These are phyloP conservation scores for Hypoxylon fragiforme DNA, from an alignment of 495 filamentous ascomycete species.

Conservation along the genomic window DNA sequence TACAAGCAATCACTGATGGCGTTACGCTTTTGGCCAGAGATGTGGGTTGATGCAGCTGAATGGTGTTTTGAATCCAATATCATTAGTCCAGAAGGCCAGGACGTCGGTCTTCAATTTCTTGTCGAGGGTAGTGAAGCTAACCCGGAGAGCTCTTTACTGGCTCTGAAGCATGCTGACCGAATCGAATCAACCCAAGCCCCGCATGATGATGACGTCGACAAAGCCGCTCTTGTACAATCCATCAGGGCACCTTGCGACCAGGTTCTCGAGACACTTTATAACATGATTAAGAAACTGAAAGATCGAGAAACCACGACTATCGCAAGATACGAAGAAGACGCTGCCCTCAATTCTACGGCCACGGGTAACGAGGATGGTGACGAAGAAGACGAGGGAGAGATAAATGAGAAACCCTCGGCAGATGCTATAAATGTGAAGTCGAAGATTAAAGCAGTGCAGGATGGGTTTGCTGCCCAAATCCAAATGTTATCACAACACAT, in stretches of 20 bases:
- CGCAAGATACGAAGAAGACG: constrained; percentile 67
- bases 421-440: constrained; percentile 61
- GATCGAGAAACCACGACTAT: constrained; percentile 71
- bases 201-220: constrained; percentile 71
- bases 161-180: constrained; percentile 85
- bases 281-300: constrained; percentile 71
- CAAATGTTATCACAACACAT: constrained; percentile 74
- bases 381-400: constrained; percentile 66
- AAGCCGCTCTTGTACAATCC: constrained; percentile 68
- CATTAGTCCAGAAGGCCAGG: constrained; percentile 64
- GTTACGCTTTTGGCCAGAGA: constrained; percentile 86
- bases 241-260: constrained; percentile 82
- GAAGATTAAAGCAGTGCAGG: constrained; percentile 71
- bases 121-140: constrained; percentile 82
- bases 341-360: constrained; percentile 39
- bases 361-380: constrained; percentile 55
- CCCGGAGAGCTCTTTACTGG: constrained; percentile 86
- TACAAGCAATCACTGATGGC: constrained; percentile 96
- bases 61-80: constrained; percentile 83
- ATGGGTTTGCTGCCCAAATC: constrained; percentile 70
- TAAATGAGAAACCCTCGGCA: constrained; percentile 56
- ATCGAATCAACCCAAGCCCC: constrained; percentile 71
- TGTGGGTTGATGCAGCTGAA: constrained; percentile 94
- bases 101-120: constrained; percentile 66
- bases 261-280: constrained; percentile 82